Base-by-base conservation (phyloP, 2,329 filamentous ascomycete species). In the Aspergillus chevalieri region DNA sequence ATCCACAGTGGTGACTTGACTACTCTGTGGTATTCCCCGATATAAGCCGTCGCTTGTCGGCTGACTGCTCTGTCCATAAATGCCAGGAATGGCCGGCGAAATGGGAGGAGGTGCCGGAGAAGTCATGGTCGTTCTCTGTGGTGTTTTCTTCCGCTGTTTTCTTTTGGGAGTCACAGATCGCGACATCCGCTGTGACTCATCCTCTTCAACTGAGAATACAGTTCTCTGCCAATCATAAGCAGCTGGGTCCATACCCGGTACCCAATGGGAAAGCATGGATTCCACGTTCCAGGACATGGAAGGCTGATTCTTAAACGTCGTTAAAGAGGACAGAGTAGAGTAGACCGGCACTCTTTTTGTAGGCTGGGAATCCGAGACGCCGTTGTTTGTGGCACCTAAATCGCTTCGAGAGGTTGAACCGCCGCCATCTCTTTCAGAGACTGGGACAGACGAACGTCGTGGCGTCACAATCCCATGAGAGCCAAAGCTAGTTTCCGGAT, bases 261-360 rank as follows among this genome's bases (percentile, higher is more conserved):
- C 52, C 70, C 70, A 73, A 39, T 72, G 65, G 2, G 65, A 64
- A 17, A 72, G 60, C 24, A 70, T 57, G 34, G 51, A 60, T 28
- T 54, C 28, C 14, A 65, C 57, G 22, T 57, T 63, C 36, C 49
- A 58, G 24, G 62, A 52, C 26, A 58, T 47, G 8, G 57, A 22
- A 14, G 52, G 54, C 34, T 57, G 53, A 4, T 44, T 19, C 22
- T 60, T 61, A 44, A 68, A 58, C 1, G 50, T 59, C 4, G 65
- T 66, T 43, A 66, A 65, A 36, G 61, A 56, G n/a, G 63, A 56
- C 15, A 71, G 55, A 19, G 49, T 56, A 15, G 50, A 47, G 42
- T 60, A 61, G 1, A 53, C 10, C 21, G 50, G 49, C 4, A 36
- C 39, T 17, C 46, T 8, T 7, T 39, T 12, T 26, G 12, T 24